Base-by-base conservation (phyloP, 352 stramenopile genomes). In the Phytophthora idaei region DNA sequence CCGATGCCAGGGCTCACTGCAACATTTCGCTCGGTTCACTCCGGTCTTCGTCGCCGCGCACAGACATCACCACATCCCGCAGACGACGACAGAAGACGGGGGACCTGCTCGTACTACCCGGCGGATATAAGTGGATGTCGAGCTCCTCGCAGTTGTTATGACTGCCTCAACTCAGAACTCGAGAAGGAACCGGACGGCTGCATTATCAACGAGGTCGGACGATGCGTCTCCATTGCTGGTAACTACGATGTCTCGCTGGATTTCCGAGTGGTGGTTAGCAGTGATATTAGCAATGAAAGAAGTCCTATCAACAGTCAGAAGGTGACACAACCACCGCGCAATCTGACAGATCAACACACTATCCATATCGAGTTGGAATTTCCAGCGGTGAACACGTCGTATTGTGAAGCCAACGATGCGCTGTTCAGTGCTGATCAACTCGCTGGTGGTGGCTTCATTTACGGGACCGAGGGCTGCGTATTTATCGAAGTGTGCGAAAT, bases 91-190 rank as follows among this genome's bases (percentile, higher is more conserved):
- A 63, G 47, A 62, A 63, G 27, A 8, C 64, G 67, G 32, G 67
- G 55, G 48, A 68, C 53, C 1, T 79, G 74, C 15, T 72, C 70
- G 2, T 78, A 70, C 59, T 77, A 81, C 52, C 67, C 74, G n/a
- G 32, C 50, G 27, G 57, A 70, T 49, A 12, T 41, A 31, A 39
- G 28, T 25, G 71, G 62, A 32, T 81, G 67, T 63, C 61, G 49
- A 57, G 56, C 61, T 1, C 73, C 68, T 50, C 72, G 74, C 28
- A 73, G 61, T 39, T 85, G 74, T 69, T 81, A 69, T 54, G 65
- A 85, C 57, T 81, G 77, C 50, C 64, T 78, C 46, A 78, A 85
- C 57, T 39, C 39, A 25, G 25, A 66, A 3, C 49, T 81, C 17
- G 53, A 61, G 1, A 55, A 50, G 15, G 64, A 78, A 29, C 64